A percentile compares a stretch with the other conserved stretches of the same genome.
phyloP scores from a whole-genome alignment of 2,329 filamentous ascomycete genomes.

The Fusarium clavum region DNA sequence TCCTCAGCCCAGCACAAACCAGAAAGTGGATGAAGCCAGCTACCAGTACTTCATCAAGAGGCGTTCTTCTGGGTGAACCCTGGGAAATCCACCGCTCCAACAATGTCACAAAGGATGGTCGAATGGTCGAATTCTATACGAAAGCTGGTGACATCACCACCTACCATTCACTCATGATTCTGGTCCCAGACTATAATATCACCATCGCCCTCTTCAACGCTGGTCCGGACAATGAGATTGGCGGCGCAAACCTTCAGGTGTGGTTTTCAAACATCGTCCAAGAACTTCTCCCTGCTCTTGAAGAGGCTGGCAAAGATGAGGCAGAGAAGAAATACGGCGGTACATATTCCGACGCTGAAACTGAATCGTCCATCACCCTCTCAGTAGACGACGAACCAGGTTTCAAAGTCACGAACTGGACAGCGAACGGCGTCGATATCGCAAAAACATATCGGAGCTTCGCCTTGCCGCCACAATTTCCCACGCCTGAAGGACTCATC shows the following conservation, averaged over 20 bases:
- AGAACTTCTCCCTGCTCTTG: not conserved
- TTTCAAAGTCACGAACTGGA: constrained; percentile 13
- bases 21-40: constrained; percentile 27
- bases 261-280: not conserved
- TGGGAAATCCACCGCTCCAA: constrained; percentile 28
- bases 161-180: not conserved
- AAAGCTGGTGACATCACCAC: constrained; percentile 16
- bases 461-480: not conserved
- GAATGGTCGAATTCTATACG: constrained; percentile 25
- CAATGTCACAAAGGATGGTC: constrained; percentile 22
- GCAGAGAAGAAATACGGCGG: constrained; percentile 2
- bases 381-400: constrained; percentile 16
- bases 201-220: not conserved
- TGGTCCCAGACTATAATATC: constrained; percentile 21
- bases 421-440: constrained; percentile 14
- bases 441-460: constrained; percentile 6
- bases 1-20: not conserved
- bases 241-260: not conserved
- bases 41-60: constrained; percentile 3
- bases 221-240: constrained; percentile 1
- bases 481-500: not conserved
- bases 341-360: not conserved
- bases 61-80: not conserved
- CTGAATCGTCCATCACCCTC: constrained; percentile 2
- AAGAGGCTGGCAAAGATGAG: constrained; percentile 20